Evolutionary conservation across 345 rosid genomes (phyloP).

Genomic region (Dovyalis caffra): DNA sequence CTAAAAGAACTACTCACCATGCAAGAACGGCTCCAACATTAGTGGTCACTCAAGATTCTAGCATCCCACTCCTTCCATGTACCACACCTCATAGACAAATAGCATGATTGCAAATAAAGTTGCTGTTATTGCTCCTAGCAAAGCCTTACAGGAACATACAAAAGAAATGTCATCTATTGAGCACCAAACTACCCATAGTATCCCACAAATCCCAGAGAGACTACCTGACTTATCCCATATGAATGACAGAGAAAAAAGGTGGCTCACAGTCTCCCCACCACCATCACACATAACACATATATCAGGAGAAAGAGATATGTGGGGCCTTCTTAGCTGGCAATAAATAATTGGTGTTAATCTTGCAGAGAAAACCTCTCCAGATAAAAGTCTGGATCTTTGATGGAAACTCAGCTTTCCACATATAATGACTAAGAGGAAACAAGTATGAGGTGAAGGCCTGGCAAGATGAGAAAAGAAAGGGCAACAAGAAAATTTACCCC

Average conservation of each 20-base stretch:
- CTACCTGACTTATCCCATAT: neutral
- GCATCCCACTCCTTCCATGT: neutral
- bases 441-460: neutral
- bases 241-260: neutral
- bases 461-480: neutral
- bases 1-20: neutral
- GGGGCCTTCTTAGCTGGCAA: neutral
- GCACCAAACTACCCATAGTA: neutral
- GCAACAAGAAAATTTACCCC: neutral
- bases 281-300: neutral
- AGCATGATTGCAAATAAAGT: neutral
- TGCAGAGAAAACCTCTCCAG: neutral
- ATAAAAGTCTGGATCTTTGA: neutral
- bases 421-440: neutral
- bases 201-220: neutral
- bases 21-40: neutral
- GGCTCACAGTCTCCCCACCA: neutral
- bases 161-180: neutral
- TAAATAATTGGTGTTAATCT: neutral
- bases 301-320: neutral
- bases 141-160: neutral
- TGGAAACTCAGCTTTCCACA: neutral
- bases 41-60: neutral
- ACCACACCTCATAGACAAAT: neutral
- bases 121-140: neutral